Base-by-base conservation (phyloP, 441 rosid genomes). In the Hura crepitans region DNA sequence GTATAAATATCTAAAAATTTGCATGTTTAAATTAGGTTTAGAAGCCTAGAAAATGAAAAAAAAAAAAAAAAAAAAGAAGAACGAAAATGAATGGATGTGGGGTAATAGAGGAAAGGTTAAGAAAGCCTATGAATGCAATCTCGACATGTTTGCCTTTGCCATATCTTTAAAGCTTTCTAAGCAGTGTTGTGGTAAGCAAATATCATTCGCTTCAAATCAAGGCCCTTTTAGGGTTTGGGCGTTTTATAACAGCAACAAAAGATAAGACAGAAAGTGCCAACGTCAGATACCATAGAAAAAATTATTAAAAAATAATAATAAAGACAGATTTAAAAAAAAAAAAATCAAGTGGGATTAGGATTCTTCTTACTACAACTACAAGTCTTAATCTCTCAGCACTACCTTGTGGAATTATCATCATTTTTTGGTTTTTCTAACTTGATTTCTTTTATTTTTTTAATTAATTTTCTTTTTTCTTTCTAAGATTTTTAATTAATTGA, bases 201-300 rank as follows among this genome's bases (percentile, higher is more conserved):
- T 67, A 71, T 43, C 76, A 75, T 75, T 78, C 77, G 74, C 76
- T 80, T 81, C 81, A 82, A 82, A 81, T 80, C 80, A 79, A 72
- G 46, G 33, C 49, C 77, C 87, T 80, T 82, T 81, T 84, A 74
- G 77, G 88, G 83, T 78, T 85, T 82, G 86, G 89, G 90, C 75
- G 84, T 85, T 81, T 83, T 82, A 80, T 84, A 80, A 82, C 82
- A 82, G 77, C 77, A 77, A 74, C 79, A 62, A 76, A 80, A 53
- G 81, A 78, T 78, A 74, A 77, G 74, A 73, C 67, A 83, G 69
- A 87, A 85, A 83, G 84, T 60, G 76, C 69, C 77, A 77, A 74
- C 74, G 78, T 82, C 87, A 80, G 25, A 8, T 18, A 74, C 70
- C 68, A 60, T 37, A 59, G 67, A 58, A 76, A 60, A 76, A 65